Percentiles rank a stretch among this genome's conserved stretches.
Evolutionary conservation across 108 stramenopile genomes (phyloP).

Genomic region (Skeletonema potamos): DNA sequence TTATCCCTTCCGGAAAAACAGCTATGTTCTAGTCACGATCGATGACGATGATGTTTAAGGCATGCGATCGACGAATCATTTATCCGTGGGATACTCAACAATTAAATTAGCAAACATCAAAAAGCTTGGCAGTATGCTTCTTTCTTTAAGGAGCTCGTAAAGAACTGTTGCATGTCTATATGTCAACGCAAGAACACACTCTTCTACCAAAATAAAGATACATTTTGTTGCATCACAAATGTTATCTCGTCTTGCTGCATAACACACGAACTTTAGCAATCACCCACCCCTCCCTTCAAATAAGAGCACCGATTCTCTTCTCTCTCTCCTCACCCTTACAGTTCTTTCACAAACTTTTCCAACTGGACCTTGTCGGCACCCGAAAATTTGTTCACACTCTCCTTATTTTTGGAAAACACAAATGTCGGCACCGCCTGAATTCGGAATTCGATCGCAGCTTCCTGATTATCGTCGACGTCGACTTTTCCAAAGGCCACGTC

Average conservation of each 20-base stretch:
- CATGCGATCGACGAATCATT: no score
- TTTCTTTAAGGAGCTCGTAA: no score
- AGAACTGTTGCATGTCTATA: no score
- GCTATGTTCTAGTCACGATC: no score
- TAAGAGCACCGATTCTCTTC: neutral
- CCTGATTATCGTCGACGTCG: slow-evolving; percentile 77
- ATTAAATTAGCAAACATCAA: no score
- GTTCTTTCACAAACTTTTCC: slow-evolving; percentile 48
- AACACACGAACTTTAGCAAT: neutral
- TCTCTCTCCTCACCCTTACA: neutral
- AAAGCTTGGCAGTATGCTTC: no score
- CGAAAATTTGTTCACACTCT: slow-evolving; percentile 55
- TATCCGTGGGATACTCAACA: no score
- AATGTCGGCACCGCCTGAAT: slow-evolving; percentile 79
- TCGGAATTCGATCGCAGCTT: slow-evolving; percentile 65
- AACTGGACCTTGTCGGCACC: slow-evolving; percentile 68
- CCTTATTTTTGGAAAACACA: slow-evolving; percentile 60
- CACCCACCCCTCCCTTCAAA: neutral
- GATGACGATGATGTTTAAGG: no score
- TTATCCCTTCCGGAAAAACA: no score
- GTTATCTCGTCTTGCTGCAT: neutral
- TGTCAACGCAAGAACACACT: no score
- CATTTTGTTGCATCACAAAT: neutral
- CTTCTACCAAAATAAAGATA: no score
- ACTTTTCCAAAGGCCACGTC: slow-evolving; percentile 78